A percentile compares a stretch with the other conserved stretches of the same genome.
Conservation (phyloP, 164 flowering plant genomes). For the Nymphaea thermarum region DNA sequence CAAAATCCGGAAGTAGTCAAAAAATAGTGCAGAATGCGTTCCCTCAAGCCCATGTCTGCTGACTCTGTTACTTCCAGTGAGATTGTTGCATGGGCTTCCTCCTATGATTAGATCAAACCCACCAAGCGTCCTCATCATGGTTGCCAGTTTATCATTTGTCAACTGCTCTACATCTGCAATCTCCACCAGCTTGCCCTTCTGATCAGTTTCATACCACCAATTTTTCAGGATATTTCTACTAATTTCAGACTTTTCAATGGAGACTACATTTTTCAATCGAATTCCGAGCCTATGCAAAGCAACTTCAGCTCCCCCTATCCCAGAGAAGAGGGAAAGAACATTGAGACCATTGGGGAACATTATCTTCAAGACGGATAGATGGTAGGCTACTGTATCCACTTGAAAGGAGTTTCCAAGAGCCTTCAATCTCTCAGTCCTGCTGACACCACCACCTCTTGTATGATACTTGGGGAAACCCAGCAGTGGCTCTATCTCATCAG, state of each 20-base stretch:
- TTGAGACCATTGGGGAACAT: slow-evolving; percentile 60
- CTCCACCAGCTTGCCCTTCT: slow-evolving; percentile 47
- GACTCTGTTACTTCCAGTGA: slow-evolving; percentile 21
- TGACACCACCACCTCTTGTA: slow-evolving; percentile 80
- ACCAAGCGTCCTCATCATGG: slow-evolving; percentile 32
- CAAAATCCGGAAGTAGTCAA: slow-evolving; percentile 19
- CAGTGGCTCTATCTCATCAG: slow-evolving; percentile 70
- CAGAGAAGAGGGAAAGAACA: slow-evolving; percentile 70
- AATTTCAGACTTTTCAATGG: slow-evolving; percentile 71
- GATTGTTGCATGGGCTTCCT: slow-evolving; percentile 74
- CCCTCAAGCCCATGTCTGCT: slow-evolving; percentile 31
- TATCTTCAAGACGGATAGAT: slow-evolving; percentile 59
- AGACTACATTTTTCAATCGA: slow-evolving; percentile 62
- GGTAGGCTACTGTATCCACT: slow-evolving; percentile 91
- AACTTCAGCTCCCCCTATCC: slow-evolving; percentile 89
- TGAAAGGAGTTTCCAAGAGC: slow-evolving; percentile 86
- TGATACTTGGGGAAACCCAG: slow-evolving; percentile 80
- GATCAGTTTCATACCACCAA: slow-evolving; percentile 95
- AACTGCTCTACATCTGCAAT: slow-evolving; percentile 43
- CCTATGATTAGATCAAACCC: slow-evolving; percentile 74
- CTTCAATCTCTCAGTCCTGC: slow-evolving; percentile 65
- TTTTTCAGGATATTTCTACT: slow-evolving; percentile 50
- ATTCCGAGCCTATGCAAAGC: slow-evolving; percentile 86
- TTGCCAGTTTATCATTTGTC: slow-evolving; percentile 29
- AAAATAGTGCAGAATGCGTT: slow-evolving; percentile 19